These are phyloP conservation scores for Pseudogymnoascus sp. DNA, from an alignment of 2,329 filamentous ascomycete species.

Conservation along the genomic window DNA sequence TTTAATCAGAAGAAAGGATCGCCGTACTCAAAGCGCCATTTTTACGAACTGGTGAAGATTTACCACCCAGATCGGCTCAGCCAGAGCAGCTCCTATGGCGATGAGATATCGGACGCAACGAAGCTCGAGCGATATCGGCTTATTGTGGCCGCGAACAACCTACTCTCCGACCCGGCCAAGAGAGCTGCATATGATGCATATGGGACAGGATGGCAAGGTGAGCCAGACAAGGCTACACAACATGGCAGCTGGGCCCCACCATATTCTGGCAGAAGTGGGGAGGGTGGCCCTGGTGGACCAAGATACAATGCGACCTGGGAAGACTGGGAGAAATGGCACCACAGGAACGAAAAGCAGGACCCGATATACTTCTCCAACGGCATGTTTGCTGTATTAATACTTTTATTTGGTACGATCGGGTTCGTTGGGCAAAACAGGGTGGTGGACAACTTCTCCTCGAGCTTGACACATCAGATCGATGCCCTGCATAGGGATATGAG, in stretches of 20 bases:
- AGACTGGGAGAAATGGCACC: constrained; percentile 83
- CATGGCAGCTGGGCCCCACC: constrained; percentile 17
- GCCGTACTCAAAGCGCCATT: constrained; percentile 73
- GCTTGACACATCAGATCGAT: constrained; percentile 57
- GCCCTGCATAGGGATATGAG: constrained; percentile 59
- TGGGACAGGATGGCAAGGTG: constrained; percentile 68
- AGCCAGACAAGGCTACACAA: constrained; percentile 23
- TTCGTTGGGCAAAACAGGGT: constrained; percentile 64
- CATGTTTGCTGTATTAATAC: constrained; percentile 65
- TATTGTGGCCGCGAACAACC: constrained; percentile 76
- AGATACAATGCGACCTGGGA: constrained; percentile 89
- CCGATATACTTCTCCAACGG: constrained; percentile 67
- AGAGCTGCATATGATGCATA: constrained; percentile 73
- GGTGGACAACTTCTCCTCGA: constrained; percentile 52
- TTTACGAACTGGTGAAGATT: constrained; percentile 86
- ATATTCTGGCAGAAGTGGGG: constrained; percentile 20
- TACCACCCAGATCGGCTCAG: constrained; percentile 77
- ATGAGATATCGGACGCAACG: constrained; percentile 46
- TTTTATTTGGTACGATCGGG: constrained; percentile 59
- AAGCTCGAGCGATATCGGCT: constrained; percentile 86
- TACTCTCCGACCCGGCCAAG: constrained; percentile 73
- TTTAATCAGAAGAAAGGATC: constrained; percentile 51
- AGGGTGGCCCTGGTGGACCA: constrained; percentile 32
- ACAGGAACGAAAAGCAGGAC: constrained; percentile 42
- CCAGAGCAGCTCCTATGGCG: constrained; percentile 29